These are phyloP conservation scores for Penstemon eatonii DNA, from an alignment of 257 asterid species.

Conservation along the genomic window DNA sequence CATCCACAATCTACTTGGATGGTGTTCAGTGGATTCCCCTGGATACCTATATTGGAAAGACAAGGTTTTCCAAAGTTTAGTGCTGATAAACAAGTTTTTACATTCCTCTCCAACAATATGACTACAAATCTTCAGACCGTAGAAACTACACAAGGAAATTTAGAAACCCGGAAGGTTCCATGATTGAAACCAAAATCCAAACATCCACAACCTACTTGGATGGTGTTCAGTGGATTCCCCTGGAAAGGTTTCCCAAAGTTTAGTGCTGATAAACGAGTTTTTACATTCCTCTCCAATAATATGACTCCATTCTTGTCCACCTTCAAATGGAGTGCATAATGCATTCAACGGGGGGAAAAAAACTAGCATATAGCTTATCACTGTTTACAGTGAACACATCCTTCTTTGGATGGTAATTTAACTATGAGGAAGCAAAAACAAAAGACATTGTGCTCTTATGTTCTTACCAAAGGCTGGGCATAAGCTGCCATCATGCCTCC, in stretches of 20 bases:
- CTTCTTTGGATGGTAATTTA: not conserved
- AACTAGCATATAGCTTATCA: not conserved
- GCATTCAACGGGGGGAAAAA: not conserved
- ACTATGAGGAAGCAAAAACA: not conserved
- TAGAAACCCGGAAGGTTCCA: not conserved
- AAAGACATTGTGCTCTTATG: constrained; percentile 2
- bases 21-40: too few species aligned
- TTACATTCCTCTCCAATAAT: not conserved
- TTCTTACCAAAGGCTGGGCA: constrained; percentile 80
- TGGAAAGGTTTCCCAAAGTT: not conserved
- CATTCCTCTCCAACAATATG: not conserved
- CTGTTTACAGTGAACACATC: not conserved
- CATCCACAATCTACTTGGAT: not conserved
- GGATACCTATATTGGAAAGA: too few species aligned
- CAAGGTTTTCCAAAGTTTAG: not conserved
- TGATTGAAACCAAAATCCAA: not conserved
- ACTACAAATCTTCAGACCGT: not conserved
- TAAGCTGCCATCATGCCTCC: constrained; percentile 79
- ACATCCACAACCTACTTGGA: not conserved
- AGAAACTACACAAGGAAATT: not conserved
- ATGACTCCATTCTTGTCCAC: not conserved
- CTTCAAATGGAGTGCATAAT: not conserved
- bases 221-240: too few species aligned
- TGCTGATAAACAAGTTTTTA: not conserved
- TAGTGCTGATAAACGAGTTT: not conserved